Conservation (phyloP, 2,329 filamentous ascomycete genomes). For the Thielaviopsis populi region DNA sequence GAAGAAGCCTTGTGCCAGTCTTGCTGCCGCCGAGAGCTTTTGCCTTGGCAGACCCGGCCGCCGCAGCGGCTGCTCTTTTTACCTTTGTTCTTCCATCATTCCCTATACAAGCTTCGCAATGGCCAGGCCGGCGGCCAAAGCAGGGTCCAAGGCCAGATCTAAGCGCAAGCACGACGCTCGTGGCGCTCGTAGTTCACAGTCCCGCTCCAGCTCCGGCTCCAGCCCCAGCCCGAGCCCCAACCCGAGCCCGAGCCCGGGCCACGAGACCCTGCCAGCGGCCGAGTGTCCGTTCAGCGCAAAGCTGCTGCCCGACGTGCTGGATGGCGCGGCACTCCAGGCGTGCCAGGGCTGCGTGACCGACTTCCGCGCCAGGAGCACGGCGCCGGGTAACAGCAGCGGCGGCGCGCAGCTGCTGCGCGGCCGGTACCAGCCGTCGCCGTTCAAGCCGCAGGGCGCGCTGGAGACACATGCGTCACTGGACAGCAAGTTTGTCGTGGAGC, state of each 20-base stretch:
- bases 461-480: constrained; percentile 11
- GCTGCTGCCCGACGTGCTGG: not conserved
- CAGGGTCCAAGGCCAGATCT: not conserved
- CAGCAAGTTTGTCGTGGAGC: constrained; percentile 12
- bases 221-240: not conserved
- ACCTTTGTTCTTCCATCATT: not conserved
- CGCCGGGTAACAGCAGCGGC: not conserved
- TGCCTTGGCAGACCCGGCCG: no score
- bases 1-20: no score
- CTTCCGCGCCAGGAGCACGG: not conserved
- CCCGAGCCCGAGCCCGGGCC: not conserved
- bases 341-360: not conserved
- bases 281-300: not conserved
- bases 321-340: not conserved
- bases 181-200: not conserved
- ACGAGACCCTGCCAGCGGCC: not conserved
- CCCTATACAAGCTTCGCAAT: not conserved
- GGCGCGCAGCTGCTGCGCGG: no score
- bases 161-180: not conserved
- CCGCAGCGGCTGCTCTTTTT: not conserved
- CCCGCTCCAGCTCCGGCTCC: not conserved
- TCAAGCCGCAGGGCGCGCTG: not conserved
- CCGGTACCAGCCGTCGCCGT: constrained; percentile 10
- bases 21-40: no score
- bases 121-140: no score